These are phyloP conservation scores for Plectosphaerella plurivora DNA, from an alignment of 2,329 filamentous ascomycete genomes.

Conservation along the genomic window DNA sequence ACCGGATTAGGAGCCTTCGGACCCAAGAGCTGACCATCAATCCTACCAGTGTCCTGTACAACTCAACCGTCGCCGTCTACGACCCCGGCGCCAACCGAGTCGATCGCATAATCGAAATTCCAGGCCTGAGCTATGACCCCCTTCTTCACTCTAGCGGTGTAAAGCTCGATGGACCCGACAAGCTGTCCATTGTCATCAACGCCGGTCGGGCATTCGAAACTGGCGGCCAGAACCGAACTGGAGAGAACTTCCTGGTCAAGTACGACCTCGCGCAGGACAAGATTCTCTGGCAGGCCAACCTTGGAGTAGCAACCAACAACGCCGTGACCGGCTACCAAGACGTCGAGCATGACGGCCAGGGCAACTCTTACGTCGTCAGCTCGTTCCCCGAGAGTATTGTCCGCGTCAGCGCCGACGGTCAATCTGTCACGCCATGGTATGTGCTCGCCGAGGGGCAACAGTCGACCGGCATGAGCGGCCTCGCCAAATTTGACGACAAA, in stretches of 20 bases:
- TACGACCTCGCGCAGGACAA: constrained; percentile 11
- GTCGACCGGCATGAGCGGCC: constrained; percentile 12
- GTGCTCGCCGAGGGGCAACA: constrained; percentile 8
- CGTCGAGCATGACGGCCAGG: constrained; percentile 10
- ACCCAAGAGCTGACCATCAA: neutral
- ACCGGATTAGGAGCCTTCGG: too few species aligned
- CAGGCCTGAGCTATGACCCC: constrained; percentile 10
- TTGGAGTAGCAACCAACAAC: constrained; percentile 1
- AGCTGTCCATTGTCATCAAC: constrained; percentile 11
- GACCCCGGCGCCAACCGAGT: constrained; percentile 12
- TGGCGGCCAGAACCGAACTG: constrained; percentile 9
- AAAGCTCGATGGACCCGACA: constrained; percentile 8
- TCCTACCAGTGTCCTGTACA: constrained; percentile 11
- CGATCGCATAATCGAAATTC: constrained; percentile 11
- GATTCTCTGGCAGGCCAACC: constrained; percentile 14
- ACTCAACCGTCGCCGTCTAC: constrained; percentile 14
- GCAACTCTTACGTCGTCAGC: constrained; percentile 14
- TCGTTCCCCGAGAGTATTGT: constrained; percentile 14
- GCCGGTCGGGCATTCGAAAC: constrained; percentile 13
- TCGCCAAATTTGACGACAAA: constrained; percentile 6
- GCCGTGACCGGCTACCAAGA: constrained; percentile 14
- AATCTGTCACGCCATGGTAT: constrained; percentile 10
- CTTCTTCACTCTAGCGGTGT: constrained; percentile 13
- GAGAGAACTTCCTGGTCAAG: constrained; percentile 15
- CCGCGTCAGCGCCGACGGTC: constrained; percentile 9